Conservation (phyloP, 225 moss, liverwort and hornwort genomes). For the Sphagnum tenellum region DNA sequence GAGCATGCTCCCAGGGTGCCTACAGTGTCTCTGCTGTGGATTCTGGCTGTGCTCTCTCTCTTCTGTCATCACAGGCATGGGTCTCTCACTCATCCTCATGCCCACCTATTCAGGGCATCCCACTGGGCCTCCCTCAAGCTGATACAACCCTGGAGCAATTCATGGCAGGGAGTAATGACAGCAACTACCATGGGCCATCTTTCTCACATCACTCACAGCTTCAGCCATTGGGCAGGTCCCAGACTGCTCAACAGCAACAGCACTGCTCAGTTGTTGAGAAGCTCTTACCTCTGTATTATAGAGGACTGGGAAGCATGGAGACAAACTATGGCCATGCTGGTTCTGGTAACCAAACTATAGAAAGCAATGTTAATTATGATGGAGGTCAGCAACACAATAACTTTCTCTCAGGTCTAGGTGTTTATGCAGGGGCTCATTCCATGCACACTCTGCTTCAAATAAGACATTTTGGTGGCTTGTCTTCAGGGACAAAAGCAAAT, state of each 20-base stretch:
- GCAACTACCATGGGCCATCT: conserved; percentile 33
- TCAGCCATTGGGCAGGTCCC: conserved; percentile 20
- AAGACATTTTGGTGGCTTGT: conserved; percentile 20
- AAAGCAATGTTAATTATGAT: too few species aligned
- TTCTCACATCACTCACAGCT: conserved; percentile 42
- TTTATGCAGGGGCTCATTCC: conserved; percentile 31
- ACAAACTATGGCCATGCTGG: conserved; percentile 24
- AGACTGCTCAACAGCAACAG: conserved; percentile 15
- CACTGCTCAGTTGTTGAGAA: conserved; percentile 18
- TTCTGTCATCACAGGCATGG: conserved; percentile 99
- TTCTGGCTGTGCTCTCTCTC: conserved; percentile 99
- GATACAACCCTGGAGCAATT: conserved; percentile 54
- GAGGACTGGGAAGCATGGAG: conserved; percentile 25
- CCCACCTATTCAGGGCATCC: conserved; percentile 10
- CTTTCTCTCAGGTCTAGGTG: conserved; percentile 27
- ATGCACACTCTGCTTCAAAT: conserved; percentile 32
- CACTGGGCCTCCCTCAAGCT: conserved; percentile 24
- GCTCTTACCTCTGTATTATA: conserved; percentile 34
- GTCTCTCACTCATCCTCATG: conserved; percentile 49
- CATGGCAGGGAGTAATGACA: conserved; percentile 54
- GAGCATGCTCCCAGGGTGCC: conserved; percentile 51
- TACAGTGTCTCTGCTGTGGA: conserved; percentile 61
- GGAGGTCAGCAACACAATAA: conserved; percentile 7
- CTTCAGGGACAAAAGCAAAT: conserved; percentile 9
- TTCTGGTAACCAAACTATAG: conserved; percentile 14